Base-by-base conservation (phyloP, 192 early-diverging fungal genomes). In the Backusella sp. region DNA sequence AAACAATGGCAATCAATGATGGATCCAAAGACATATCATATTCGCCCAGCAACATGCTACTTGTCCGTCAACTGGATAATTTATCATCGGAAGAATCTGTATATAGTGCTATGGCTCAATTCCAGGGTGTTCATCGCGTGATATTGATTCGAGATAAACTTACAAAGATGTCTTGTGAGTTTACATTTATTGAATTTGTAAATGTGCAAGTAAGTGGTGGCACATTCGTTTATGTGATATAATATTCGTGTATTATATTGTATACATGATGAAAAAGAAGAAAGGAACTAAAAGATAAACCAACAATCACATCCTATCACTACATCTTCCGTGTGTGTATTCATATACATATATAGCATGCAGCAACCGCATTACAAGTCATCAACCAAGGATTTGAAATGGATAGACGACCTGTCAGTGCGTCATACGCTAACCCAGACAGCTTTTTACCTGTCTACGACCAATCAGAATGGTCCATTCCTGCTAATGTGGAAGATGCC, bases 361-460 rank as follows among this genome's bases (percentile, higher is more conserved):
- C 85, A 7, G 73, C 85, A 4, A 62, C 46, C 26, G 82, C 81
- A 19, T 62, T 85, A 41, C 73, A 79, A 28, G 72, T 71, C 26
- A 75, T 75, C 6, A 44, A 77, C 5, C 68, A 56, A 17, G 36
- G 26, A 8, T 85, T 91, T 49, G 67, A 66, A 14, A 77, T 92
- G 39, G 88, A 90, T 73, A 74, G 69, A 17, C 79, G 82, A 14
- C 36, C 68, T 1, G 84, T 90, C 12, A 59, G 70, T 23, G 70
- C 90, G 0, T 75, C 87, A 0, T 93, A 85, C 76, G 87, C 91
- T n/a, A 77, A 86, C 67, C 76, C 78, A 12, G 85, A 79, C 41
- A 86, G 87, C 34, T 92, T 93, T 79, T 81, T 89, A 26, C 89
- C 89, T 9, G 87, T 86, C 0, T 93, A 91, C 77, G 85, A 83